A percentile compares a stretch with the other conserved stretches of the same genome.
phyloP scores from a whole-genome alignment of 2,329 filamentous ascomycete species.

The Trichoderma polysporum region DNA sequence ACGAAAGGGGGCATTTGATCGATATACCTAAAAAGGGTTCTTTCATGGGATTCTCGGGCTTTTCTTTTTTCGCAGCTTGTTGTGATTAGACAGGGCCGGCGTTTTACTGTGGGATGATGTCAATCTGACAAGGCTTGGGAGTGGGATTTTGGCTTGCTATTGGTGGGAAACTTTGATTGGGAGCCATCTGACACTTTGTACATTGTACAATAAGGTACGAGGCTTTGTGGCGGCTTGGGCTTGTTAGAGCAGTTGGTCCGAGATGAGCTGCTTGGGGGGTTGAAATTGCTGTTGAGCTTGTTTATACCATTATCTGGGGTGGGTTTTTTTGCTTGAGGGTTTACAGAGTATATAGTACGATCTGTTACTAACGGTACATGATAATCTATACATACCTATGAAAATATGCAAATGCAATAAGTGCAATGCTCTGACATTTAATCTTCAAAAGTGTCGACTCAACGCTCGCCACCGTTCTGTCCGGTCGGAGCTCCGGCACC shows the following conservation, averaged over 20 bases:
- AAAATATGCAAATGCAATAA: neutral
- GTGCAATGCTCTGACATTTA: neutral
- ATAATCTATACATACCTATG: neutral
- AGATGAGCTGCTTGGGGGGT: neutral
- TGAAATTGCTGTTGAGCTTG: too few species aligned
- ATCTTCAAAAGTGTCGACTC: neutral
- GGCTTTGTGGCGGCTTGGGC: neutral
- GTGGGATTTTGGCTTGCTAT: neutral
- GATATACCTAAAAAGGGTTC: neutral
- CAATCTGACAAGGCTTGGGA: neutral
- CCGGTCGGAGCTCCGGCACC: constrained; percentile 21
- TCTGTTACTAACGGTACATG: neutral
- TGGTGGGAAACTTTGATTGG: neutral
- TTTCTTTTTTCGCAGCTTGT: neutral
- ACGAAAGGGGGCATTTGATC: neutral
- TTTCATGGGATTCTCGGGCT: neutral
- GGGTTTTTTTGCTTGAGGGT: too few species aligned
- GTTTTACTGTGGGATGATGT: constrained; percentile 6
- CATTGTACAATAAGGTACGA: too few species aligned
- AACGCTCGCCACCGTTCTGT: neutral
- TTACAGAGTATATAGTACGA: neutral
- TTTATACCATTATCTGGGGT: too few species aligned
- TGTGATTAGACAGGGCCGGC: neutral
- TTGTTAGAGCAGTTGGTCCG: neutral
- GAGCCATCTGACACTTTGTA: neutral